phyloP scores from a whole-genome alignment of 371 early-diverging fungal genomes.

The Mortierella sp. region DNA sequence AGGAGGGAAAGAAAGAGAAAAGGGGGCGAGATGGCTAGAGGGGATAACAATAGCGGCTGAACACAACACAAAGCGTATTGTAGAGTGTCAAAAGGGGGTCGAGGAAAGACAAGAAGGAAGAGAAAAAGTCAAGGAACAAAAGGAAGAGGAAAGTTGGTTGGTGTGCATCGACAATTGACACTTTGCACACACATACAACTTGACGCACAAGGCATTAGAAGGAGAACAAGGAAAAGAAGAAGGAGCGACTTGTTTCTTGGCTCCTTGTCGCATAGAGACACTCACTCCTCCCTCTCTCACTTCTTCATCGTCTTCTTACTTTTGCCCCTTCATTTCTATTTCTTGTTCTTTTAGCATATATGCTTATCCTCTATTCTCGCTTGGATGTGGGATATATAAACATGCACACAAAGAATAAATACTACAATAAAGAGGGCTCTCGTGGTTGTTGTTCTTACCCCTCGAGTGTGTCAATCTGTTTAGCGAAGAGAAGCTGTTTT shows the following conservation, averaged over 20 bases:
- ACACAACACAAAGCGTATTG: background rate
- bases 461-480: background rate
- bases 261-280: background rate
- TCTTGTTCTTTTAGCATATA: background rate
- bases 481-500: too few species aligned
- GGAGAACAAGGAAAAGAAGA: background rate
- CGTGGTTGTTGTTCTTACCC: background rate
- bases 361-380: background rate
- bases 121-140: background rate
- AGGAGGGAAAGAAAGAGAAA: slow-evolving; percentile 2
- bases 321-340: background rate
- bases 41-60: slow-evolving; percentile 2
- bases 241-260: background rate
- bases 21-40: background rate
- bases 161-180: too few species aligned
- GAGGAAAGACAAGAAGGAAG: background rate
- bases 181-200: too few species aligned
- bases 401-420: background rate
- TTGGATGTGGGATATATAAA: background rate
- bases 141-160: background rate
- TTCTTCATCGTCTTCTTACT: background rate
- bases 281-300: background rate
- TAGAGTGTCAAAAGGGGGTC: background rate
- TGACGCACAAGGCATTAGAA: too few species aligned
- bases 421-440: background rate